phyloP scores from a whole-genome alignment of 306 rosid species.

The Pyrus communis region DNA sequence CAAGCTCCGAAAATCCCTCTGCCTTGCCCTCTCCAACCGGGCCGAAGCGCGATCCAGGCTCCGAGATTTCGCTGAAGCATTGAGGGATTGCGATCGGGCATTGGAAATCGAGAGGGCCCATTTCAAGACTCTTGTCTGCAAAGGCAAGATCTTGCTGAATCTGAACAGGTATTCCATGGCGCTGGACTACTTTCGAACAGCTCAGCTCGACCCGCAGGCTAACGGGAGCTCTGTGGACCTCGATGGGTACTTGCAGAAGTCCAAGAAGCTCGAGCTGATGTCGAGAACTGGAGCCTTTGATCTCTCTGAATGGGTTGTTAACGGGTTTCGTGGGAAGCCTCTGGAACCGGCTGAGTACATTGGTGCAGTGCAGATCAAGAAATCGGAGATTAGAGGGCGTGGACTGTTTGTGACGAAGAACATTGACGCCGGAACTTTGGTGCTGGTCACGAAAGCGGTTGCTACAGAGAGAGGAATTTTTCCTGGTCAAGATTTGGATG shows the following conservation, averaged over 20 bases:
- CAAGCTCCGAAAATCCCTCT: slow-evolving; percentile 57
- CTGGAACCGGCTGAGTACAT: slow-evolving; percentile 72
- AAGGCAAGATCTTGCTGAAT: slow-evolving; percentile 71
- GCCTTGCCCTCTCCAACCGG: slow-evolving; percentile 66
- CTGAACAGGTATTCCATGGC: slow-evolving; percentile 59
- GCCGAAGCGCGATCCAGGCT: slow-evolving; percentile 68
- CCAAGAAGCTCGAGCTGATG: slow-evolving; percentile 58
- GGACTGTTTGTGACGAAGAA: slow-evolving; percentile 64
- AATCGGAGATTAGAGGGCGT: slow-evolving; percentile 66
- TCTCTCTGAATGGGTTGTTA: slow-evolving; percentile 72
- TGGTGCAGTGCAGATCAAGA: slow-evolving; percentile 57
- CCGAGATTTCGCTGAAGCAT: slow-evolving; percentile 37
- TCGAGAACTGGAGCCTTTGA: slow-evolving; percentile 63
- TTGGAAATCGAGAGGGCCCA: slow-evolving; percentile 49
- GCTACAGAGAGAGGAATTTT: slow-evolving; percentile 72
- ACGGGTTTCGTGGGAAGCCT: slow-evolving; percentile 45
- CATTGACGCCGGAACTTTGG: slow-evolving; percentile 60
- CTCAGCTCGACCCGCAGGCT: slow-evolving; percentile 42
- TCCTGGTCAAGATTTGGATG: slow-evolving; percentile 44
- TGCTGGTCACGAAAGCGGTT: slow-evolving; percentile 59
- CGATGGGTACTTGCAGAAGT: slow-evolving; percentile 57
- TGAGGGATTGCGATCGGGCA: slow-evolving; percentile 68
- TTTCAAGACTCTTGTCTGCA: slow-evolving; percentile 74
- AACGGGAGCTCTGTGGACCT: slow-evolving; percentile 37
- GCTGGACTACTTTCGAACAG: slow-evolving; percentile 46